phyloP scores from a whole-genome alignment of 2,329 filamentous ascomycete genomes.

The Trichoderma breve region DNA sequence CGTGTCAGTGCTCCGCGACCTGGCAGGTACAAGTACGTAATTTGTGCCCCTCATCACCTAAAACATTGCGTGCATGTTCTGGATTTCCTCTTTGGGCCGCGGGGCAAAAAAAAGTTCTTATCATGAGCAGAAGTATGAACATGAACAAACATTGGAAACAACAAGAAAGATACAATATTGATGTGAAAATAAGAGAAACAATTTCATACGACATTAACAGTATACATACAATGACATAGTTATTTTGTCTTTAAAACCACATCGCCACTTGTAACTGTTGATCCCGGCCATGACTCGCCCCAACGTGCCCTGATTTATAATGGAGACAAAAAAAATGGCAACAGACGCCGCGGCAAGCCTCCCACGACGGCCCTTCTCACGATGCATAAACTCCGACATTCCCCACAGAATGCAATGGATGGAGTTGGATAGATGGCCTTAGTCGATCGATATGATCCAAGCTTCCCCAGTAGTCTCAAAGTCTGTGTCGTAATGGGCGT shows the following conservation, averaged over 20 bases:
- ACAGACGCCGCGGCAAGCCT: background rate
- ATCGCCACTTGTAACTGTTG: background rate
- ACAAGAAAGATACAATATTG: background rate
- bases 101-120: background rate
- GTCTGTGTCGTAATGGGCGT: background rate
- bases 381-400: slow-evolving; percentile 6
- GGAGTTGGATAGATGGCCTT: background rate
- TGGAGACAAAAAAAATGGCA: background rate
- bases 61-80: background rate
- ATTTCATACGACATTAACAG: no score
- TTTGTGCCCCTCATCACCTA: slow-evolving; percentile 13
- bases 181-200: background rate
- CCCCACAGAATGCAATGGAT: slow-evolving; percentile 17
- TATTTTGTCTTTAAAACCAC: background rate
- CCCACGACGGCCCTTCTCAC: background rate
- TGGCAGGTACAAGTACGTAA: slow-evolving; percentile 7
- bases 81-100: slow-evolving; percentile 11
- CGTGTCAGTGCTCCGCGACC: background rate
- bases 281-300: background rate
- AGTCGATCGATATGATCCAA: slow-evolving; percentile 5
- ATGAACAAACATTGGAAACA: background rate
- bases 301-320: background rate
- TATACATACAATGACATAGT: background rate
- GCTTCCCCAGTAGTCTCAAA: background rate
- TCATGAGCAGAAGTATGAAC: background rate